These are phyloP conservation scores for Cryptococcus sp. DNA, from an alignment of 1,284 basidiomycete genomes.

Conservation along the genomic window DNA sequence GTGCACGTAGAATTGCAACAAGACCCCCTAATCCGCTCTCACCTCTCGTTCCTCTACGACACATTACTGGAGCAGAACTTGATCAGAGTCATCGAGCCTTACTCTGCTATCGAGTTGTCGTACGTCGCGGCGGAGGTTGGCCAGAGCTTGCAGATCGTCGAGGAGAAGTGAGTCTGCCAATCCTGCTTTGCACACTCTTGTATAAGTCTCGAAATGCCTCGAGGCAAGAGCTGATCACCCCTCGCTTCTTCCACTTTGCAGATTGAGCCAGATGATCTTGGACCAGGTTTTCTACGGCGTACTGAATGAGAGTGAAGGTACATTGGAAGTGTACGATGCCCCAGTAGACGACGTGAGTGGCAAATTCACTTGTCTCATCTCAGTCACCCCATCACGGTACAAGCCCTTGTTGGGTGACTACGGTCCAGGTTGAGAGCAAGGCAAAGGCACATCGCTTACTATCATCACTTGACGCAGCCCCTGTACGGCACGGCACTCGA, in stretches of 20 bases:
- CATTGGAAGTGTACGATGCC: slow-evolving; percentile 85
- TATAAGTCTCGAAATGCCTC: too few relatives aligned
- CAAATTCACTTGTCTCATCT: background rate
- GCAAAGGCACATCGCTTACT: background rate
- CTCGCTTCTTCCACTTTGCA: slow-evolving; percentile 42
- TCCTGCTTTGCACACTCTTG: too few relatives aligned
- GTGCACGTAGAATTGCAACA: slow-evolving; percentile 73
- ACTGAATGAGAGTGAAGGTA: slow-evolving; percentile 90
- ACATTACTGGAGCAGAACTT: slow-evolving; percentile 94
- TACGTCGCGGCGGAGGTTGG: slow-evolving; percentile 87
- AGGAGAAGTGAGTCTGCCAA: slow-evolving; percentile 72
- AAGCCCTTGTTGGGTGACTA: too few relatives aligned
- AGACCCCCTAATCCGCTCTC: slow-evolving; percentile 90
- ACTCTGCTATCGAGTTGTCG: slow-evolving; percentile 85
- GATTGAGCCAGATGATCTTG: slow-evolving; percentile 95
- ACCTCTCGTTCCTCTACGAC: slow-evolving; percentile 90
- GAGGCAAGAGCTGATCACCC: too few relatives aligned
- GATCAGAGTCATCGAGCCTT: slow-evolving; percentile 91
- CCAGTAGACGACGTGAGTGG: slow-evolving; percentile 74
- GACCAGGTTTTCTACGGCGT: slow-evolving; percentile 94
- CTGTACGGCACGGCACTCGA: slow-evolving; percentile 85
- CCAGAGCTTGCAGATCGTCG: slow-evolving; percentile 88
- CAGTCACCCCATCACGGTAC: slow-evolving; percentile 2
- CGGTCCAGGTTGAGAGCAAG: background rate
- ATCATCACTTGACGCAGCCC: slow-evolving; percentile 58